Evolutionary conservation across 768 basidiomycete species (phyloP), one percentile per base, ranked within the genome.

Genomic region (Boletus edulis): DNA sequence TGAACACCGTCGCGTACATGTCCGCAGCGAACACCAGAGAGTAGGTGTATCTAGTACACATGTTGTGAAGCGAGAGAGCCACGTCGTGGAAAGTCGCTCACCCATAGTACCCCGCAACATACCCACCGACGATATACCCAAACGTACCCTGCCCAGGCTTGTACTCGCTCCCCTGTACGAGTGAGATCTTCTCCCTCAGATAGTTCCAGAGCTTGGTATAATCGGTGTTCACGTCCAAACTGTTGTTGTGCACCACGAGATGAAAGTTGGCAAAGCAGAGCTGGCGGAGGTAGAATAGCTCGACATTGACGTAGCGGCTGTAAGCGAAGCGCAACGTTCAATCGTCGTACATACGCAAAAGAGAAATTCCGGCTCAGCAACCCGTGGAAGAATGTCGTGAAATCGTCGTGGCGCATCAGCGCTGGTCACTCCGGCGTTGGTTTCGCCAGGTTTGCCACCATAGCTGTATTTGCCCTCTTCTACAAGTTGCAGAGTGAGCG

Each of bases 371-470:
- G 24, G 5, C 71, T 93, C 92, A 61, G 3, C 22, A 22, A 22
- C 22, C 22, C 22, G 22, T 94, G 92, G 81, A 94, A 92, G 74
- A 94, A 91, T 1, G 91, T 94, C 14, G 90, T 90, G 2, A 91
- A 91, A 54, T 92, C 89, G 61, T 87, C 85, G 57, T 93, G 90
- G 17, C 82, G 76, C 90, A 95, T 89, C 37, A 93, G 74, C 18
- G 90, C 91, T 3, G 90, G 91, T 56, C 86, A 84, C 7, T 86
- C 83, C 2, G 85, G 82, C 2, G 90, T 91, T 4, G 89, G 78
- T 66, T 94, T 95, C 5, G 92, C 89, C 11, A 95, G 80, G 68
- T 94, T 94, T 40, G 93, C 92, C 9, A 94, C 93, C 92, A 94
- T 94, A 5, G 87, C 87, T 1, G 85, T 72, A 22, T 22, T 22